phyloP scores from a whole-genome alignment of 2,329 filamentous ascomycete genomes.

The Ophiostoma ulmi region DNA sequence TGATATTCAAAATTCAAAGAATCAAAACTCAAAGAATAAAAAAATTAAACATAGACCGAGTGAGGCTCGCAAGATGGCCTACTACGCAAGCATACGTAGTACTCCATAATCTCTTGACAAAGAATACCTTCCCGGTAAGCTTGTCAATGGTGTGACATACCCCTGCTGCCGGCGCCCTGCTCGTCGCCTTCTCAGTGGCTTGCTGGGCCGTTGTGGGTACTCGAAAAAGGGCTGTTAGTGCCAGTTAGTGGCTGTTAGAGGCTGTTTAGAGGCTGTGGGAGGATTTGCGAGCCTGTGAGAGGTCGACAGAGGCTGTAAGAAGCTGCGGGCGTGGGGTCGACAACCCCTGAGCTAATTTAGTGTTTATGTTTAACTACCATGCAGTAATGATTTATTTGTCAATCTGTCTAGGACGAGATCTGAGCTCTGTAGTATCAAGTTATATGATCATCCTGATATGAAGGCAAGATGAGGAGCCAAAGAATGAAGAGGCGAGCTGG shows the following conservation, averaged over 20 bases:
- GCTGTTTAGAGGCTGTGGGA: background rate
- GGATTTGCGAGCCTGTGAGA: background rate
- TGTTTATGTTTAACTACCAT: background rate
- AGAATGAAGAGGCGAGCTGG: no score
- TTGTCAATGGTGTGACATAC: constrained; percentile 16
- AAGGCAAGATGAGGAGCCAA: background rate
- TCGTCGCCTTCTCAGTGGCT: background rate
- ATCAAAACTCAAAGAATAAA: no score
- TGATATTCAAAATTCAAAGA: no score
- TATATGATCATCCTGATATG: background rate
- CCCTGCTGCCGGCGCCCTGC: constrained; percentile 1
- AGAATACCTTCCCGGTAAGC: background rate
- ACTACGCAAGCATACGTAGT: no score
- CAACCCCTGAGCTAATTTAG: constrained; percentile 14
- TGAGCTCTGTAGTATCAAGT: background rate
- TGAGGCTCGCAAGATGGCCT: no score
- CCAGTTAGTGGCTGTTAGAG: background rate
- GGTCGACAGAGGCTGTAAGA: background rate
- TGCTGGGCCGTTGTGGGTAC: constrained; percentile 3
- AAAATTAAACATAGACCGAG: no score
- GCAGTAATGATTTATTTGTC: background rate
- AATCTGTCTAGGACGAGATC: no score
- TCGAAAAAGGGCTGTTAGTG: constrained; percentile 15
- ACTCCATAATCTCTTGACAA: no score
- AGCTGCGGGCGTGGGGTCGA: constrained; percentile 5